Conservation (phyloP, 371 early-diverging fungal species). For the Lichtheimia corymbifera region DNA sequence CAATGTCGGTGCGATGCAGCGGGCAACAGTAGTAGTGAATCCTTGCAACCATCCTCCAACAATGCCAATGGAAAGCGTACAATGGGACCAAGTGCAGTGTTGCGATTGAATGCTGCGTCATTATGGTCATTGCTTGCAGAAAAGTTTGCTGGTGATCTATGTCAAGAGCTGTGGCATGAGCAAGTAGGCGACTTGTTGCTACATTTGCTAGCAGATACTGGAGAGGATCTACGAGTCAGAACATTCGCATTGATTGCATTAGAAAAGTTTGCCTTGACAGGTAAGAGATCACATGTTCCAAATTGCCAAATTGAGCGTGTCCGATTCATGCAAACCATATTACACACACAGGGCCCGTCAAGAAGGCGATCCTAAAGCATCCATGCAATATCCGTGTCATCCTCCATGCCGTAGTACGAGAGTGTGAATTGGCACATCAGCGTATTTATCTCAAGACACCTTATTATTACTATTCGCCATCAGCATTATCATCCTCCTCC, state of each 20-base stretch:
- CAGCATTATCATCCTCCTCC: conserved; percentile 1
- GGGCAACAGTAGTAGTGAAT: not conserved
- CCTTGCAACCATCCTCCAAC: conserved; percentile 3
- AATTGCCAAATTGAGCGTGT: not conserved
- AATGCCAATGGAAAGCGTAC: conserved; percentile 2
- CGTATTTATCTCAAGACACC: conserved; percentile 21
- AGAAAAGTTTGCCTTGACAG: conserved; percentile 51
- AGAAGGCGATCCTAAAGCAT: conserved; percentile 27
- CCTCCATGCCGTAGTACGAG: conserved; percentile 25
- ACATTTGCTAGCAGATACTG: conserved; percentile 24
- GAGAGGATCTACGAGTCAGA: conserved; percentile 37
- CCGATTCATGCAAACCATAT: not conserved
- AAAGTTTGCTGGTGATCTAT: conserved; percentile 48
- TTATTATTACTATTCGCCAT: conserved; percentile 1
- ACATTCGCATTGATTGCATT: conserved; percentile 42
- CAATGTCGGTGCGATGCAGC: no score
- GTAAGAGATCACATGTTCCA: conserved; percentile 16
- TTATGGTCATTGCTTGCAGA: conserved; percentile 48
- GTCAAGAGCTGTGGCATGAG: conserved; percentile 34
- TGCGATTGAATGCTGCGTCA: conserved; percentile 39
- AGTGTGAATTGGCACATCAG: conserved; percentile 35
- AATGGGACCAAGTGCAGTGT: conserved; percentile 4
- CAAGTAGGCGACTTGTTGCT: conserved; percentile 37
- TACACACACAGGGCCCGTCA: conserved; percentile 27
- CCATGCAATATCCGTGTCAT: conserved; percentile 28